Conservation (phyloP, 345 rosid genomes). For the Streptanthus diversifolius region DNA sequence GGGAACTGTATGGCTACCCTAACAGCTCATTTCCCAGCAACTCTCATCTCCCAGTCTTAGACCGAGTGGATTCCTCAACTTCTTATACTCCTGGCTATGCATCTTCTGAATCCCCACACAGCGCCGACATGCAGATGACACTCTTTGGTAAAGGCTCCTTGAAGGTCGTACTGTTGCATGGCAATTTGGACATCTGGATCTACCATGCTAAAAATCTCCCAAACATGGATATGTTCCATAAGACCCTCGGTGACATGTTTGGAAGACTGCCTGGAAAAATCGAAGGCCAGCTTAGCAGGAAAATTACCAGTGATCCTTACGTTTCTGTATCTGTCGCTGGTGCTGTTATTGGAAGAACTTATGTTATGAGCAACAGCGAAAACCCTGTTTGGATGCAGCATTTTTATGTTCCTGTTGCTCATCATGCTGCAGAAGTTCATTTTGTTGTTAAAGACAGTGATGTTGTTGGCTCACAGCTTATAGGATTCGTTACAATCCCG, state of each 20-base stretch:
- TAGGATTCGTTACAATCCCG: slow-evolving; percentile 69
- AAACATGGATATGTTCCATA: slow-evolving; percentile 95
- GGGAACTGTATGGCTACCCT: slow-evolving; percentile 53
- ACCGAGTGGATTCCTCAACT: slow-evolving; percentile 40
- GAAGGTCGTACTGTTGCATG: slow-evolving; percentile 76
- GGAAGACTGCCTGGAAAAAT: slow-evolving; percentile 44
- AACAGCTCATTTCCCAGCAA: slow-evolving; percentile 56
- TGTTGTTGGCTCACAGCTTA: slow-evolving; percentile 78
- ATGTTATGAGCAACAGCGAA: slow-evolving; percentile 63
- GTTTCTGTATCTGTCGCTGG: slow-evolving; percentile 58
- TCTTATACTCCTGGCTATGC: slow-evolving; percentile 35
- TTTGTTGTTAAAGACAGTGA: slow-evolving; percentile 81
- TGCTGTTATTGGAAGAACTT: slow-evolving; percentile 85
- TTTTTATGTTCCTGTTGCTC: slow-evolving; percentile 73
- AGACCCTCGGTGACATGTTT: slow-evolving; percentile 78
- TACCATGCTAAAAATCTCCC: slow-evolving; percentile 77
- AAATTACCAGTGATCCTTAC: slow-evolving; percentile 83
- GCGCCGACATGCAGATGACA: slow-evolving; percentile 47
- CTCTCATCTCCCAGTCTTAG: slow-evolving; percentile 44
- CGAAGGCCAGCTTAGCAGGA: slow-evolving; percentile 55
- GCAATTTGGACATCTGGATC: slow-evolving; percentile 84
- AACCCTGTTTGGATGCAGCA: slow-evolving; percentile 85
- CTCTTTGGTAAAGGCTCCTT: slow-evolving; percentile 66
- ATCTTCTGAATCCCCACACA: slow-evolving; percentile 43
- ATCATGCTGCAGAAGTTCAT: slow-evolving; percentile 68